Percentiles rank a stretch among this genome's conserved stretches.
Evolutionary conservation across 2,329 filamentous ascomycete genomes (phyloP).

Genomic region (Aspergillus fructus): DNA sequence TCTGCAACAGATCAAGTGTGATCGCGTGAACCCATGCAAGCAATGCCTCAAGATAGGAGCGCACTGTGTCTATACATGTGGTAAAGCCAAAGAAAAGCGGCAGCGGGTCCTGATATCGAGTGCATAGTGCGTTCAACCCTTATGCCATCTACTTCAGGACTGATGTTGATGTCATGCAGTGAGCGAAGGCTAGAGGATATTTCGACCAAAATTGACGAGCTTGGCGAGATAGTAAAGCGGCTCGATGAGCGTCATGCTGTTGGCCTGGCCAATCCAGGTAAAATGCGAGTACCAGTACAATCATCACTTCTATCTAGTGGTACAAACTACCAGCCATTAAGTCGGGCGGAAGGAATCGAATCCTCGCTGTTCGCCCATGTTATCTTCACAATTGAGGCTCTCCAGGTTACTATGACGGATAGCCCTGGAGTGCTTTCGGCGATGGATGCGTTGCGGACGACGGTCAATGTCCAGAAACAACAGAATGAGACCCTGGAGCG

Average conservation of each 20-base stretch:
- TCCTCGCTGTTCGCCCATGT: slow-evolving; percentile 7
- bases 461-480: slow-evolving; percentile 3
- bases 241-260: background rate
- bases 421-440: background rate
- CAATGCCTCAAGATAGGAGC: too few species aligned
- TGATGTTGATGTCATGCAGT: too few species aligned
- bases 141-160: too few species aligned
- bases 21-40: background rate
- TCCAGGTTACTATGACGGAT: background rate
- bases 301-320: background rate
- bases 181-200: slow-evolving; percentile 12
- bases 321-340: fast-evolving
- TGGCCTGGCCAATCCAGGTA: background rate
- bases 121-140: slow-evolving; percentile 10
- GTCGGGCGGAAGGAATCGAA: background rate
- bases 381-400: background rate
- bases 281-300: background rate
- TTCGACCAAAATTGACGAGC: slow-evolving; percentile 13
- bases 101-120: slow-evolving; percentile 14
- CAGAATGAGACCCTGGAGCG: slow-evolving; percentile 7
- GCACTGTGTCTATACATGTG: too few species aligned
- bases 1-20: slow-evolving; percentile 5
- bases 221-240: slow-evolving; percentile 1
- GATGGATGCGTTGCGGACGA: background rate
- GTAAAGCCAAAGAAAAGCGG: slow-evolving; percentile 6